A percentile compares a stretch with the other conserved stretches of the same genome.
Evolutionary conservation across 192 early-diverging fungal species (phyloP).

Genomic region (Dimargaris cristalligena): DNA sequence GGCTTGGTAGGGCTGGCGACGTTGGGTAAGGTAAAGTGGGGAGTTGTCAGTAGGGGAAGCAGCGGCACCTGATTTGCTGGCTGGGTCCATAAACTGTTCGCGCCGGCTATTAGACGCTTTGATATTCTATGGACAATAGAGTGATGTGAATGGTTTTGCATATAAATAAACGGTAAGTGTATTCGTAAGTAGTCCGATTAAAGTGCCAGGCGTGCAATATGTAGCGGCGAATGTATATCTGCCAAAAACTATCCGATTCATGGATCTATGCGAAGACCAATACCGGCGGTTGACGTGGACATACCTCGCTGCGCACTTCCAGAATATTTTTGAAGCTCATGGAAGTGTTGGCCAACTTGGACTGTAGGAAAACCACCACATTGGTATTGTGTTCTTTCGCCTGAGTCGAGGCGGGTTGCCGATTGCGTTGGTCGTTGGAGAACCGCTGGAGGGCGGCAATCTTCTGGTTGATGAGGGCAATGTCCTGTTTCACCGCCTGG

Average conservation of each 20-base stretch:
- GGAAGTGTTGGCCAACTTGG: slow-evolving; percentile 76
- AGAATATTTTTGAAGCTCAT: slow-evolving; percentile 87
- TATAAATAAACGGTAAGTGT: no score
- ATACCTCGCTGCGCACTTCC: slow-evolving; percentile 73
- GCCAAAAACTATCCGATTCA: no score
- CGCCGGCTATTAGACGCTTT: slow-evolving; percentile 74
- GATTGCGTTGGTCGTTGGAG: slow-evolving; percentile 27
- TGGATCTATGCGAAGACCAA: no score
- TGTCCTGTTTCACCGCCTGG: slow-evolving; percentile 76
- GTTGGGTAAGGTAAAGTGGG: slow-evolving; percentile 36
- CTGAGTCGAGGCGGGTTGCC: slow-evolving; percentile 35
- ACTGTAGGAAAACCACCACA: slow-evolving; percentile 84
- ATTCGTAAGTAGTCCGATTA: no score
- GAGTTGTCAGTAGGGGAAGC: slow-evolving; percentile 25
- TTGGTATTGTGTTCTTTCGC: slow-evolving; percentile 77
- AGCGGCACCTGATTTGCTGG: not conserved
- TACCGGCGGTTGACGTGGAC: not conserved
- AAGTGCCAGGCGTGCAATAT: no score
- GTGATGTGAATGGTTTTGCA: no score
- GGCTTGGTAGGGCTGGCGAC: slow-evolving; percentile 15
- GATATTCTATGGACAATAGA: slow-evolving; percentile 75
- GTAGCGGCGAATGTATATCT: no score
- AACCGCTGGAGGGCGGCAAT: slow-evolving; percentile 72
- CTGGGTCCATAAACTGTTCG: slow-evolving; percentile 68
- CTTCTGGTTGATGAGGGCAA: slow-evolving; percentile 83